Conservation (phyloP, 345 rosid genomes). For the Nasturtium officinale region DNA sequence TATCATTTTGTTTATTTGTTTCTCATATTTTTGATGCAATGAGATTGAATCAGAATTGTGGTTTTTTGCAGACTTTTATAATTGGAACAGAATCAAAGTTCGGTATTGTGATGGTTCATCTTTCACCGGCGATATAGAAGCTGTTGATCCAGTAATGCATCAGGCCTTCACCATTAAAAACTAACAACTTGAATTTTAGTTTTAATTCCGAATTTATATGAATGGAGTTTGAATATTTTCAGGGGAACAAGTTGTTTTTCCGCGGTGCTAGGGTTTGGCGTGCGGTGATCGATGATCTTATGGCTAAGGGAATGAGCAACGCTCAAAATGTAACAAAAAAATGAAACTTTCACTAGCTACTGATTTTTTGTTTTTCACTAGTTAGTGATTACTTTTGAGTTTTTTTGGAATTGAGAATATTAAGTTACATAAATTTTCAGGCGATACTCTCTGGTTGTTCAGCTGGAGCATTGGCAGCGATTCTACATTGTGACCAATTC, state of each 20-base stretch:
- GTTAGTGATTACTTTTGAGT: neutral
- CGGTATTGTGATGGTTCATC: conserved; percentile 96
- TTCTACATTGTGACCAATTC: conserved; percentile 84
- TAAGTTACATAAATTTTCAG: conserved; percentile 42
- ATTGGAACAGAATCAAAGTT: conserved; percentile 92
- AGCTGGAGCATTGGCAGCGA: conserved; percentile 92
- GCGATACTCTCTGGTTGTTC: conserved; percentile 97
- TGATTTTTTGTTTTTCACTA: neutral
- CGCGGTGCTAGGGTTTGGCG: conserved; percentile 84
- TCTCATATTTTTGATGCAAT: neutral
- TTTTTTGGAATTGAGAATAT: neutral
- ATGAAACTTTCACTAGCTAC: neutral
- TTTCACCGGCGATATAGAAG: conserved; percentile 78
- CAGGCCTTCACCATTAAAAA: neutral
- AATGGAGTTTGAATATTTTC: conserved; percentile 39
- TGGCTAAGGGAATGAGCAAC: conserved; percentile 80
- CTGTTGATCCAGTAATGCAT: conserved; percentile 69
- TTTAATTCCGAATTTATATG: conserved; percentile 20
- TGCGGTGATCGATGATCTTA: conserved; percentile 74
- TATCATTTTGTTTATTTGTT: neutral
- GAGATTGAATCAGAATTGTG: neutral
- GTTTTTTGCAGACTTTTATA: conserved; percentile 61
- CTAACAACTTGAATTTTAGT: neutral
- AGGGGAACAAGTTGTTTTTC: conserved; percentile 74
- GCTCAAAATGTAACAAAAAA: conserved; percentile 64